Conservation (phyloP, 2,329 filamentous ascomycete species). For the Incumbomyces lentus region DNA sequence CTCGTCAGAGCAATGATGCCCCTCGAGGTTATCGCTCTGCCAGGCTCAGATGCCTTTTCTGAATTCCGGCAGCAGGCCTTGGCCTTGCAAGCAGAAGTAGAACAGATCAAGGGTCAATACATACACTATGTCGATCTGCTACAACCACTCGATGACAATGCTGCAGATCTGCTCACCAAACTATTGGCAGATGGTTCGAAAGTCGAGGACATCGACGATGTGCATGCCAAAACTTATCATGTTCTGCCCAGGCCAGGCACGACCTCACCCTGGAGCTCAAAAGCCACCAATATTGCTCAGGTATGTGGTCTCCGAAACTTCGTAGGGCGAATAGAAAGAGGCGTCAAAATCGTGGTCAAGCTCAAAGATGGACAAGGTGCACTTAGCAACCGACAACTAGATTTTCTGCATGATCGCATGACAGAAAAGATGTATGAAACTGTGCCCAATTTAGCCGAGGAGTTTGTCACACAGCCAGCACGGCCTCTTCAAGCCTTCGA, state of each 20-base stretch:
- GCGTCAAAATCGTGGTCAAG: conserved; percentile 61
- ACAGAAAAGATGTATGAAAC: conserved; percentile 66
- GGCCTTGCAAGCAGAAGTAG: conserved; percentile 32
- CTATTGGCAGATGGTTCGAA: conserved; percentile 50
- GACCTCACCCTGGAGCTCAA: conserved; percentile 93
- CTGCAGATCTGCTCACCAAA: conserved; percentile 46
- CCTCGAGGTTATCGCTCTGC: conserved; percentile 13
- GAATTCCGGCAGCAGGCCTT: conserved; percentile 35
- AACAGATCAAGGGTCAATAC: conserved; percentile 37
- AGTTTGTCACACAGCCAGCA: conserved; percentile 65
- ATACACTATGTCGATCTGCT: conserved; percentile 57
- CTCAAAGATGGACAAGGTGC: conserved; percentile 46
- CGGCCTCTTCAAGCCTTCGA: conserved; percentile 63
- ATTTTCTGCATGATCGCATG: conserved; percentile 86
- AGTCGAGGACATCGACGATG: conserved; percentile 34
- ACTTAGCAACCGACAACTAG: conserved; percentile 45
- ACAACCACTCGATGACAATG: conserved; percentile 35
- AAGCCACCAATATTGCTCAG: conserved; percentile 85
- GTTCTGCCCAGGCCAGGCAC: conserved; percentile 69
- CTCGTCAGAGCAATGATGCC: conserved; percentile 8
- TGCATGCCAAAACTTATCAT: conserved; percentile 50
- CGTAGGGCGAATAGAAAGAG: conserved; percentile 73
- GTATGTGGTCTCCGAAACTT: conserved; percentile 72
- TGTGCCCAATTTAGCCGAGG: conserved; percentile 58
- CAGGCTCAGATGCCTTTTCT: conserved; percentile 29